Conservation (phyloP, 805 yeast species). For the Hagleromyces aurorensis region DNA sequence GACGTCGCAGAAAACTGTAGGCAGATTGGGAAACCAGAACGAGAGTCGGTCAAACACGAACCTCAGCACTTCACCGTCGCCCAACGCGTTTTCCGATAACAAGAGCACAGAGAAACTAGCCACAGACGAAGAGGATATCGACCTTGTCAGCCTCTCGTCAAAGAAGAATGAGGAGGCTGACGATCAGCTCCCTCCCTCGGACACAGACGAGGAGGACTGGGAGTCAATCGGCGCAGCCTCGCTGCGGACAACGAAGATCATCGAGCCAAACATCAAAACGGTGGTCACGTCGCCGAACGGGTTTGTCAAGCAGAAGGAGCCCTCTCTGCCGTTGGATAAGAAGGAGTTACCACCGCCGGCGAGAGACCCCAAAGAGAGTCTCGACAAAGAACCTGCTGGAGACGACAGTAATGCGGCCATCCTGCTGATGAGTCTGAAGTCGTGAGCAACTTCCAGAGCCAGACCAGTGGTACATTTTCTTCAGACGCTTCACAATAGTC, state of each 20-base stretch:
- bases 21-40: too few relatives aligned
- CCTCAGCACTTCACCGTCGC: slow-evolving; percentile 4
- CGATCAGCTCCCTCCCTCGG: slow-evolving; percentile 36
- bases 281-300: slow-evolving; percentile 14
- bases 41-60: too few relatives aligned
- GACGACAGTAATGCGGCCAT: slow-evolving; percentile 26
- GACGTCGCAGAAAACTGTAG: slow-evolving; percentile 9
- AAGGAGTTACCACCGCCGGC: slow-evolving; percentile 9
- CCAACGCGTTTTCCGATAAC: slow-evolving; percentile 2
- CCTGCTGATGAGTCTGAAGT: slow-evolving; percentile 27
- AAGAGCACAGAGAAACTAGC: slow-evolving; percentile 13
- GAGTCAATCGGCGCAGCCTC: slow-evolving; percentile 75
- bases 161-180: slow-evolving; percentile 16
- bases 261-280: slow-evolving; percentile 12
- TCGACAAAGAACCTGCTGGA: slow-evolving; percentile 5
- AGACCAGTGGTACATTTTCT: too few relatives aligned
- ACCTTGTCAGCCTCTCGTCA: slow-evolving; percentile 33
- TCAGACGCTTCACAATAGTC: too few relatives aligned
- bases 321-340: slow-evolving; percentile 5
- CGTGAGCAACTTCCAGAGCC: slow-evolving; percentile 13
- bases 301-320: slow-evolving; percentile 9
- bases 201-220: slow-evolving; percentile 98
- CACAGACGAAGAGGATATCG: slow-evolving; percentile 34
- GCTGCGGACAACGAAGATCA: slow-evolving; percentile 36
- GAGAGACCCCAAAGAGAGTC: slow-evolving; percentile 1